These are phyloP conservation scores for Exophiala sideris DNA, from an alignment of 2,329 filamentous ascomycete species.

Conservation along the genomic window DNA sequence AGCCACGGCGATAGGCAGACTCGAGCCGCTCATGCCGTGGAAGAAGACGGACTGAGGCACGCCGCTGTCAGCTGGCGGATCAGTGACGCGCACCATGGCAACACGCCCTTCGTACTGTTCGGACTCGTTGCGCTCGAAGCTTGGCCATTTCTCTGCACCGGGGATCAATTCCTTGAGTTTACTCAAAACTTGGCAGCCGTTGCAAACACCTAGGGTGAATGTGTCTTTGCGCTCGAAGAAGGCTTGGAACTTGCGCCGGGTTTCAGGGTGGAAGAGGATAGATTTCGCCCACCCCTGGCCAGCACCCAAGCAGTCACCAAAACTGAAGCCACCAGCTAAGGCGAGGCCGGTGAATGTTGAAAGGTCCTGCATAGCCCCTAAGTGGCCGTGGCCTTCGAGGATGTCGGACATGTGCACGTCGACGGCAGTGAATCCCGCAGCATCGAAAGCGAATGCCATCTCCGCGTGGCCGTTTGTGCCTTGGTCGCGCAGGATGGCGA, in stretches of 20 bases:
- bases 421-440: slow-evolving; percentile 84
- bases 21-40: slow-evolving; percentile 78
- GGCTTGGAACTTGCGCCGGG: slow-evolving; percentile 70
- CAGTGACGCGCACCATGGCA: slow-evolving; percentile 76
- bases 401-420: slow-evolving; percentile 97
- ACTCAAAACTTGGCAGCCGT: slow-evolving; percentile 93
- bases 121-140: slow-evolving; percentile 77
- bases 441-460: slow-evolving; percentile 94
- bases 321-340: slow-evolving; percentile 95
- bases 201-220: slow-evolving; percentile 91
- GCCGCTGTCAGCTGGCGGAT: slow-evolving; percentile 49
- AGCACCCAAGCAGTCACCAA: slow-evolving; percentile 88
- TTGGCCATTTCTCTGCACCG: slow-evolving; percentile 77
- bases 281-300: slow-evolving; percentile 95
- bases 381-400: slow-evolving; percentile 32
- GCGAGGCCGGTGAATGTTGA: slow-evolving; percentile 82
- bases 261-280: slow-evolving; percentile 75
- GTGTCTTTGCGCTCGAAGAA: slow-evolving; percentile 90
- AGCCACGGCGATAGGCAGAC: slow-evolving; percentile 79
- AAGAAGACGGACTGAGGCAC: slow-evolving; percentile 72
- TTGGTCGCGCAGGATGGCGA: slow-evolving; percentile 92
- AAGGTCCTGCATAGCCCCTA: slow-evolving; percentile 75
- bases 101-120: slow-evolving; percentile 89
- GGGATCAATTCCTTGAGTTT: slow-evolving; percentile 80
- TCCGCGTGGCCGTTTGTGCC: slow-evolving; percentile 96